Percentiles rank a stretch among this genome's conserved stretches.
These are phyloP conservation scores for Fusarium transvaalense DNA, from an alignment of 2,329 filamentous ascomycete genomes.

Conservation along the genomic window DNA sequence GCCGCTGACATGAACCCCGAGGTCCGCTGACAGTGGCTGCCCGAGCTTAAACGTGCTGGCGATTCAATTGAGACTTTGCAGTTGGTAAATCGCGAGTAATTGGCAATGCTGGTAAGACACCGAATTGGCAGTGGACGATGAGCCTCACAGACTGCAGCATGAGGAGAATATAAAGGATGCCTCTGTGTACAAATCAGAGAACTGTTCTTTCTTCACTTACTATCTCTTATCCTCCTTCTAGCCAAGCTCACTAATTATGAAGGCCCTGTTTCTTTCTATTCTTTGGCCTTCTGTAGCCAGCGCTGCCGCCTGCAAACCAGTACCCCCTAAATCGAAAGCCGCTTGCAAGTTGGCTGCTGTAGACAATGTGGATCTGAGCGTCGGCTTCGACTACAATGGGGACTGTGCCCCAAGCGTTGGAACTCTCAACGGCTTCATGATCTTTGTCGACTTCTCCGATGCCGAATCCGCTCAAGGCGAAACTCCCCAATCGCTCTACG, in stretches of 20 bases:
- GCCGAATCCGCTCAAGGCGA: constrained; percentile 37
- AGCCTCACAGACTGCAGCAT: background rate
- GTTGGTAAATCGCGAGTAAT: background rate
- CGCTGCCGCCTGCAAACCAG: constrained; percentile 1
- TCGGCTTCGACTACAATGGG: constrained; percentile 5
- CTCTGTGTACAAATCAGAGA: background rate
- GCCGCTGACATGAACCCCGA: constrained; percentile 2
- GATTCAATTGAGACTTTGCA: background rate
- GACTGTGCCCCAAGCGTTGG: constrained; percentile 53
- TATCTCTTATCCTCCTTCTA: background rate
- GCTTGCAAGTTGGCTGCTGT: constrained; percentile 10
- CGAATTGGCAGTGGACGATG: background rate
- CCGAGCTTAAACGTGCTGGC: background rate
- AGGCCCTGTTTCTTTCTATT: background rate
- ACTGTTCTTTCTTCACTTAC: background rate
- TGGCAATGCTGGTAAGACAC: background rate
- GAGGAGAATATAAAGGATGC: background rate
- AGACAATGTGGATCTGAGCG: background rate
- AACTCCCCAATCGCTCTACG: constrained; percentile 43
- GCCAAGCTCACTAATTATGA: background rate
- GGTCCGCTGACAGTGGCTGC: constrained; percentile 1
- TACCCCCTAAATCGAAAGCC: background rate
- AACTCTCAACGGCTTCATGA: constrained; percentile 50
- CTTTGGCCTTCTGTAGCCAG: constrained; percentile 2
- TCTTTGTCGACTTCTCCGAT: constrained; percentile 56